Percentiles rank a stretch among this genome's conserved stretches.
phyloP scores from a whole-genome alignment of 2,329 filamentous ascomycete genomes.

The Pseudogymnoascus sp. region DNA sequence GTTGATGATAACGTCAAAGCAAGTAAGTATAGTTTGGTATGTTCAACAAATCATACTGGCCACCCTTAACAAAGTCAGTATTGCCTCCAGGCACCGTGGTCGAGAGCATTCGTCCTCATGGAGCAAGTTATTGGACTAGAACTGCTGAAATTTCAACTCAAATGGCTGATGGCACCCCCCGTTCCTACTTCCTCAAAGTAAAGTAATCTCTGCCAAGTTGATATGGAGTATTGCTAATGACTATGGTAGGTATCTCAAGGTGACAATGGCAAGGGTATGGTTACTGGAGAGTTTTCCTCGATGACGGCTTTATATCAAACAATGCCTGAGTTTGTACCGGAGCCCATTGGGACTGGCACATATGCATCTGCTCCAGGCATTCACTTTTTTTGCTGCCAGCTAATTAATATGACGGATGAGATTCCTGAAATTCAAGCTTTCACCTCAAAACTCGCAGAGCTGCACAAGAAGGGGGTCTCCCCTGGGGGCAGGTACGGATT shows the following conservation, averaged over 20 bases:
- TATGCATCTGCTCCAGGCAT: neutral
- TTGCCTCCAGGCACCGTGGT: neutral
- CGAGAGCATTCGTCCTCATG: neutral
- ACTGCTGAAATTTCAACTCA: neutral
- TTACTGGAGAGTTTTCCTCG: neutral
- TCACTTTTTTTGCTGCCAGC: neutral
- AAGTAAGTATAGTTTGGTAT: neutral
- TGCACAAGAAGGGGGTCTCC: neutral
- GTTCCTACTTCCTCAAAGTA: conserved; percentile 13
- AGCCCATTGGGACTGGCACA: neutral
- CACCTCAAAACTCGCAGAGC: neutral
- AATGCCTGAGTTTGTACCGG: neutral
- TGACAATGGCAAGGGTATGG: neutral
- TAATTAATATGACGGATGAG: neutral
- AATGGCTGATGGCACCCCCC: neutral
- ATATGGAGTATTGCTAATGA: neutral
- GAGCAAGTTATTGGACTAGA: neutral
- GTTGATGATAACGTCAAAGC: neutral
- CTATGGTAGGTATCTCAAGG: neutral
- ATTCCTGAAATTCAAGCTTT: neutral
- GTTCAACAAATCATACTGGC: neutral
- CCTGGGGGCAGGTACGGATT: neutral
- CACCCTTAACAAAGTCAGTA: neutral
- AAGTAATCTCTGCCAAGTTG: neutral
- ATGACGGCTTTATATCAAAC: neutral